Base-by-base conservation (phyloP, 768 basidiomycete genomes). In the Podaxis pistillaris region DNA sequence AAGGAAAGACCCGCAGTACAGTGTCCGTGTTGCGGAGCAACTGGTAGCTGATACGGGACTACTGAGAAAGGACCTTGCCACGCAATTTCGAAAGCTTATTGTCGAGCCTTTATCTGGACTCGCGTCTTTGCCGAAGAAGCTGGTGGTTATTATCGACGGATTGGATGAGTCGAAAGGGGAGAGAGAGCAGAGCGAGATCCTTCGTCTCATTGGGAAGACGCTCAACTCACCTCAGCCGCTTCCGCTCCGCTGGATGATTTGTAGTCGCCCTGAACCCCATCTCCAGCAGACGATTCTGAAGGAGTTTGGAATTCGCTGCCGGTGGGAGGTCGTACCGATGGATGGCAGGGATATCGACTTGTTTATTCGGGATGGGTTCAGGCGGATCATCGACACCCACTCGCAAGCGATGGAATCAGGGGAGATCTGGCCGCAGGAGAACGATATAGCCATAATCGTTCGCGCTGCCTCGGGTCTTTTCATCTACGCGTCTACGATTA, bases 101-200 rank as follows among this genome's bases (percentile, higher is more conserved):
- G 3, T 57, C 37, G 53, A 63, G 28, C 65, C 63, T n/a, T 50
- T 58, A 15, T n/a, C 28, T 6, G 8, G 11, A 4, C 38, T 49
- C 12, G 47, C 51, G 2, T 26, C 26, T n/a, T 46, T 26, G 17
- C 15, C 52, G 3, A 56, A 30, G 26, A 50, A 30, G 13, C 56
- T 54, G 2, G 26, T 51, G 24, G 49, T 66, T 52, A 59, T 60
- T 28, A 58, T 66, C 17, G 65, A 66, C 40, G 65, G 65, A 2
- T 41, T 57, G 19, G 68, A 68, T 54, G 68, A 68, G 15, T 67
- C 66, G 37, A 19, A 36, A 7, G 66, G 60, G 3, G 52, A 57
- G 12, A 19, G 57, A 9, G 28, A 58, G 9, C 66, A 68, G 28
- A 41, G 40, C 13, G 41, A 65, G 22, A 40, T 66, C 46, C 24